Percentiles rank a stretch among this genome's conserved stretches.
These are phyloP conservation scores for Rhodofomes roseus DNA, from an alignment of 1,284 basidiomycete genomes.

Conservation along the genomic window DNA sequence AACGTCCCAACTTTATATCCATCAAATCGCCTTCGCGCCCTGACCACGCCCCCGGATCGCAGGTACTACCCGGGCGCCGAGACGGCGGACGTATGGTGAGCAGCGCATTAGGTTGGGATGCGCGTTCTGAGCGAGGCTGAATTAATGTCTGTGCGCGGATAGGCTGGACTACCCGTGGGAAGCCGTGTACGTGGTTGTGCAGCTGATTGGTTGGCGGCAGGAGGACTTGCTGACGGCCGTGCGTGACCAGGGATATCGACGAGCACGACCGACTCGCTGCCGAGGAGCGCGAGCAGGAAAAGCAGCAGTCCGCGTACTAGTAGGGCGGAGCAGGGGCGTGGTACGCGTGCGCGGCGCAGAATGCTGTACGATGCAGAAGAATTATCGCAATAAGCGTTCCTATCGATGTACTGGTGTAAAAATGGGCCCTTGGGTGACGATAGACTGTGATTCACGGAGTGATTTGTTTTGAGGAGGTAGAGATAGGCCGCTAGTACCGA, in stretches of 20 bases:
- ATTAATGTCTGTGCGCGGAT: constrained; percentile 12
- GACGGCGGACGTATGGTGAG: constrained; percentile 50
- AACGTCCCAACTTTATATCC: not conserved
- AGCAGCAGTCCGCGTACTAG: not conserved
- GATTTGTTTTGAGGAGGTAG: constrained; percentile 1
- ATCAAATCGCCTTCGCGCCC: not conserved
- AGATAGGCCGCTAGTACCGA: constrained; percentile 5
- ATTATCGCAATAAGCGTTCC: not conserved
- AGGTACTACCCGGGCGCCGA: constrained; percentile 72
- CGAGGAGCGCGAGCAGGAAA: constrained; percentile 9
- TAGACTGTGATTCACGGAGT: not conserved
- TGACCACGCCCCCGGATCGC: constrained; percentile 2
- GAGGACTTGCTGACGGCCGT: not conserved
- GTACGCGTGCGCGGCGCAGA: not conserved
- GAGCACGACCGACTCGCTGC: constrained; percentile 67
- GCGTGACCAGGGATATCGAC: constrained; percentile 61
- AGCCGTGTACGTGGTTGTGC: constrained; percentile 50
- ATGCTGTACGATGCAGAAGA: not conserved
- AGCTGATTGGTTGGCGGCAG: constrained; percentile 10
- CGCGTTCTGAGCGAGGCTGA: not conserved
- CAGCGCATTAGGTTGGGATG: constrained; percentile 10
- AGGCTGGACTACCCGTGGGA: constrained; percentile 89
- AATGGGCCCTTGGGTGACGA: not conserved
- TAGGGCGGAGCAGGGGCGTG: not conserved
- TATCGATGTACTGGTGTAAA: not conserved